Evolutionary conservation across 306 rosid genomes (phyloP).

Genomic region (Dryas octopetala): DNA sequence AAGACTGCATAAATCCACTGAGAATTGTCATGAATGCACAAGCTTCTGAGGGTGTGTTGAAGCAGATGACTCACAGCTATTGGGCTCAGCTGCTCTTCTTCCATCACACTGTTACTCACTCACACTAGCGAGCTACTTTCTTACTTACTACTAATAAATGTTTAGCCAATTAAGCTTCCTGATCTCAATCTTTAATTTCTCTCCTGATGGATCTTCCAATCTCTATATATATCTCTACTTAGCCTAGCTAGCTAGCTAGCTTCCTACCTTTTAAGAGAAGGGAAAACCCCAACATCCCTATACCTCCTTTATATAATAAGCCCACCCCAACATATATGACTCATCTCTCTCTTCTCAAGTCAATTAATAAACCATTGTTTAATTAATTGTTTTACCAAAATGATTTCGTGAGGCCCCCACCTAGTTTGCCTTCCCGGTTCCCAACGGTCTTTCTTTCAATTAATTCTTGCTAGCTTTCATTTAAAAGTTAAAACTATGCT

Average conservation of each 20-base stretch:
- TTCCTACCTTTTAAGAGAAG: conserved; percentile 36
- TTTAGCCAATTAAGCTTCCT: no score
- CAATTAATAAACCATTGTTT: conserved; percentile 28
- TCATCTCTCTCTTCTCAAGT: conserved; percentile 16
- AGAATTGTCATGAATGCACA: conserved; percentile 83
- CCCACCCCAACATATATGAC: conserved; percentile 38
- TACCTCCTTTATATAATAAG: conserved; percentile 52
- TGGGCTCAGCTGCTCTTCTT: conserved; percentile 70
- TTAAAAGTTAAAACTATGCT: neutral
- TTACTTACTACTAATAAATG: neutral
- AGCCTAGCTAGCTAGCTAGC: no score
- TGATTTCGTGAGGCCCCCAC: conserved; percentile 43
- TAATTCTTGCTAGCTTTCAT: conserved; percentile 14
- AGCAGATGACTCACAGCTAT: conserved; percentile 91
- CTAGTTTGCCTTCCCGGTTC: conserved; percentile 18
- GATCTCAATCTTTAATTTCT: neutral
- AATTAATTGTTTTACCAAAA: conserved; percentile 26
- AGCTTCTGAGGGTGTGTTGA: conserved; percentile 93
- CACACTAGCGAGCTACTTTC: neutral
- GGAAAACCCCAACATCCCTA: conserved; percentile 52
- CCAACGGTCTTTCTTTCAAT: conserved; percentile 29
- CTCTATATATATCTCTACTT: neutral
- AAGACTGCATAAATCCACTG: conserved; percentile 98
- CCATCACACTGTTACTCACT: conserved; percentile 36
- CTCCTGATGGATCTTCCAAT: conserved; percentile 17